Evolutionary conservation across 228 moss, liverwort and hornwort genomes (phyloP).

Genomic region (Sphagnum fallax): DNA sequence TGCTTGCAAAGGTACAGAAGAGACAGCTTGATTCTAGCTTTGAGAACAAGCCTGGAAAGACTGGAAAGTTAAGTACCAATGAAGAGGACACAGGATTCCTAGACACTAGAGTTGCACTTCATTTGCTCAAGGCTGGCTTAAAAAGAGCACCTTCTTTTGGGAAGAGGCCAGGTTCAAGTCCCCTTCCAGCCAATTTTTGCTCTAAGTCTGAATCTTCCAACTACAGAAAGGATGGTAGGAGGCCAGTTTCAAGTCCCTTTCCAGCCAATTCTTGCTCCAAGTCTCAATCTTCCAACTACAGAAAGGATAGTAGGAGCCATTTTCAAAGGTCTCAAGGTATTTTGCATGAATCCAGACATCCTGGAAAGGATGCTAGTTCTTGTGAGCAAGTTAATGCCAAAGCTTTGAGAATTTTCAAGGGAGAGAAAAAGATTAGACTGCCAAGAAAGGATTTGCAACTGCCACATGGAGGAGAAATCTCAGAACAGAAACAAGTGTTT

Average conservation of each 20-base stretch:
- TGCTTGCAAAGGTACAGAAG: slow-evolving; percentile 6
- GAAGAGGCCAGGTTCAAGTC: slow-evolving; percentile 18
- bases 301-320: slow-evolving; percentile 26
- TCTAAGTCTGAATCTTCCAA: slow-evolving; percentile 12
- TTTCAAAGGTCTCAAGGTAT: slow-evolving; percentile 16
- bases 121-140: slow-evolving; percentile 41
- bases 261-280: slow-evolving; percentile 17
- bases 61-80: slow-evolving; percentile 7
- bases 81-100: slow-evolving; percentile 16
- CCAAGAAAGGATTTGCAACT: no score
- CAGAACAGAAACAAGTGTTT: not conserved
- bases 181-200: slow-evolving; percentile 15
- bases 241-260: slow-evolving; percentile 13
- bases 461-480: not conserved
- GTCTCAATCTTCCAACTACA: slow-evolving; percentile 7
- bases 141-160: slow-evolving; percentile 32
- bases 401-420: no score
- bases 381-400: no score
- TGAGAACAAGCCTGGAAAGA: slow-evolving; percentile 17
- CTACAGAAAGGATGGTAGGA: slow-evolving; percentile 8
- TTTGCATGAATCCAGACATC: slow-evolving; percentile 4
- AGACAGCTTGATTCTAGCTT: slow-evolving; percentile 11
- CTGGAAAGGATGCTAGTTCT: not conserved
- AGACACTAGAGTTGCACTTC: slow-evolving; percentile 31
- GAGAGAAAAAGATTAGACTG: no score